Conservation (phyloP, 768 basidiomycete species). For the Rhodotorula graminis region DNA sequence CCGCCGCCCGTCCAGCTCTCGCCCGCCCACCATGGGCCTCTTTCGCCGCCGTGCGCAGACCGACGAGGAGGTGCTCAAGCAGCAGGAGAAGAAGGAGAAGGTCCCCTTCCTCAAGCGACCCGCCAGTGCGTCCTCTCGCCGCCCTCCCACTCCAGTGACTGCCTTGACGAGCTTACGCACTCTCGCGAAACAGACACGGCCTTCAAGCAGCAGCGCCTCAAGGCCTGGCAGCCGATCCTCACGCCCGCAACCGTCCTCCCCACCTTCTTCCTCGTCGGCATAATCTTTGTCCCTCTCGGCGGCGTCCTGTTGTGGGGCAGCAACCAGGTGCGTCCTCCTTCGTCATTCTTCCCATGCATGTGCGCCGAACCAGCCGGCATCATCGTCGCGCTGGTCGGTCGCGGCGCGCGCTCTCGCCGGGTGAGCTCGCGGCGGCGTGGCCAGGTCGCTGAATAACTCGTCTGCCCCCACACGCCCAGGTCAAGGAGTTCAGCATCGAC, state of each 20-base stretch:
- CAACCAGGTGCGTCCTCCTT: conserved; percentile 52
- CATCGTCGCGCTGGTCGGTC: no score
- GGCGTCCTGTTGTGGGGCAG: conserved; percentile 83
- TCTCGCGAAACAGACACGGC: conserved; percentile 22
- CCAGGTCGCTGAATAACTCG: no score
- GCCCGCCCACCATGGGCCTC: conserved; percentile 43
- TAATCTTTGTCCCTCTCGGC: conserved; percentile 93
- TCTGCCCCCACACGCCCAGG: no score
- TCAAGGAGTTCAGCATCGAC: conserved; percentile 89
- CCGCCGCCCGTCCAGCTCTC: no score
- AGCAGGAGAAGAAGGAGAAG: conserved; percentile 46
- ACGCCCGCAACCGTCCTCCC: conserved; percentile 97
- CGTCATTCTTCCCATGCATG: no score
- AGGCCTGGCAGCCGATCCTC: conserved; percentile 97
- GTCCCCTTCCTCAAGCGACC: conserved; percentile 45
- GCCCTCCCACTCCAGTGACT: no score
- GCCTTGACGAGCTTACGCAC: neutral
- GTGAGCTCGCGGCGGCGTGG: neutral
- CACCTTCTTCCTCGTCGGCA: conserved; percentile 87
- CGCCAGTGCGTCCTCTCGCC: conserved; percentile 44
- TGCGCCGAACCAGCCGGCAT: no score
- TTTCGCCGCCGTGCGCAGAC: conserved; percentile 45
- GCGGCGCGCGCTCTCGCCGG: no score
- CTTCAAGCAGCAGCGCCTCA: conserved; percentile 93
- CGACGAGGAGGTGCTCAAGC: conserved; percentile 39